Percentiles rank a stretch among this genome's conserved stretches.
Conservation (phyloP, 1,284 basidiomycete species). For the Cystobasidiaceae sp. region DNA sequence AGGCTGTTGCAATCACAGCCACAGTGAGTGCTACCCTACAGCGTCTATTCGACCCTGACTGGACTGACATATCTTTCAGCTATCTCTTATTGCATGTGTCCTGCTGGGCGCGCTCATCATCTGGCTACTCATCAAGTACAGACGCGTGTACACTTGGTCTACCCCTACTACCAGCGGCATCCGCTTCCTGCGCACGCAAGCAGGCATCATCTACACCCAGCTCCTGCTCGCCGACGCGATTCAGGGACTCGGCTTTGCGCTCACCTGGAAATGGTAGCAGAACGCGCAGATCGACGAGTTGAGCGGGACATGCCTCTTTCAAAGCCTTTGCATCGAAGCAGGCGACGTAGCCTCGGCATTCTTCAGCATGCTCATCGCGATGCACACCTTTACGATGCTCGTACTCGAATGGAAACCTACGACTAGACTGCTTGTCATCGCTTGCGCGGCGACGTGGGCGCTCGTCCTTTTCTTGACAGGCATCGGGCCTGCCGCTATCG, state of each 20-base stretch:
- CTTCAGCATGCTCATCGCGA: constrained; percentile 11
- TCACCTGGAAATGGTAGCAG: constrained; percentile 8
- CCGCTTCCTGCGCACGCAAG: constrained; percentile 21
- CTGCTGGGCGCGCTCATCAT: neutral
- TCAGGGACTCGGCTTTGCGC: constrained; percentile 18
- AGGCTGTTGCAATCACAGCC: neutral
- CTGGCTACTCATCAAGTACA: neutral
- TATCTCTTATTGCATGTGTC: neutral
- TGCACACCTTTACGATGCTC: constrained; percentile 7
- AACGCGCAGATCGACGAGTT: neutral
- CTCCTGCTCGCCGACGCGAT: constrained; percentile 15
- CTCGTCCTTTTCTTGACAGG: neutral
- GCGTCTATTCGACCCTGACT: neutral
- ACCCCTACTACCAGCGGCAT: neutral
- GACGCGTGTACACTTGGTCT: neutral
- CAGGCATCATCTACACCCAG: constrained; percentile 1
- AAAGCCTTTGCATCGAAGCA: constrained; percentile 8
- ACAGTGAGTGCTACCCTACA: neutral
- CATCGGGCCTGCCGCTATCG: constrained; percentile 6
- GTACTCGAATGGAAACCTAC: neutral
- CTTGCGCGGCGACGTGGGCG: neutral
- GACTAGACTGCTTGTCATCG: neutral
- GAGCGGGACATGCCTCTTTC: constrained; percentile 6
- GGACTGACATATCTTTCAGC: neutral
- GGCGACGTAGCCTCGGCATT: constrained; percentile 14